phyloP scores from a whole-genome alignment of 768 basidiomycete species.

The Suillus clintonianus region DNA sequence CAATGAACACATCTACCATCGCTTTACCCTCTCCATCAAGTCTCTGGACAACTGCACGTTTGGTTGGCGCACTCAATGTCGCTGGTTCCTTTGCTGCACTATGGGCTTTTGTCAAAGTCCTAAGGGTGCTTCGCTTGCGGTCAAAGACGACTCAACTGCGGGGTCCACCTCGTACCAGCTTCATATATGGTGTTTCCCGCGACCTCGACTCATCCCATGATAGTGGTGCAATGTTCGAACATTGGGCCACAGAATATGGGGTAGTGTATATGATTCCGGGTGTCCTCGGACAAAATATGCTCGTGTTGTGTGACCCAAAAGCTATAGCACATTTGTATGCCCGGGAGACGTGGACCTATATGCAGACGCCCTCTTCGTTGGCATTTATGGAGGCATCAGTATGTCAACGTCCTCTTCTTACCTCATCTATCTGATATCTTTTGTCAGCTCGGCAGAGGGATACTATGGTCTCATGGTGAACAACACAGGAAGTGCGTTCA shows the following conservation, averaged over 20 bases:
- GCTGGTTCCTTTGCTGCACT: background rate
- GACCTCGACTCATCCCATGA: slow-evolving; percentile 1
- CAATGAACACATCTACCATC: background rate
- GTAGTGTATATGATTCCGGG: slow-evolving; percentile 16
- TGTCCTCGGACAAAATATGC: slow-evolving; percentile 9
- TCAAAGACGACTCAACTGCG: slow-evolving; percentile 14
- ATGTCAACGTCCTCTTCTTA: background rate
- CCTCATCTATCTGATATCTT: background rate
- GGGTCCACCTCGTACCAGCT: slow-evolving; percentile 20
- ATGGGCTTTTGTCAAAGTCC: slow-evolving; percentile 8
- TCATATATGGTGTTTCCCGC: slow-evolving; percentile 19
- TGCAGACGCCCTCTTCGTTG: slow-evolving; percentile 37
- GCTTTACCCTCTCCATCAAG: background rate
- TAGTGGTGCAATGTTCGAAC: slow-evolving; percentile 15
- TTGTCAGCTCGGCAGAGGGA: slow-evolving; percentile 28
- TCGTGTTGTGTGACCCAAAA: slow-evolving; percentile 44
- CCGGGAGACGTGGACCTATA: slow-evolving; percentile 51
- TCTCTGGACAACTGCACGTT: background rate
- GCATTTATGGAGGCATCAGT: slow-evolving; percentile 28
- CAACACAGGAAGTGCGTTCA: slow-evolving; percentile 42
- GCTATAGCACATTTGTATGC: slow-evolving; percentile 51
- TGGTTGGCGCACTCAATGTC: background rate
- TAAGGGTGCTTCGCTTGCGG: background rate
- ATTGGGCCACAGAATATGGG: slow-evolving; percentile 24
- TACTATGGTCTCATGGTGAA: slow-evolving; percentile 38